phyloP scores from a whole-genome alignment of 768 basidiomycete species.

The Boletus rubescentipes region DNA sequence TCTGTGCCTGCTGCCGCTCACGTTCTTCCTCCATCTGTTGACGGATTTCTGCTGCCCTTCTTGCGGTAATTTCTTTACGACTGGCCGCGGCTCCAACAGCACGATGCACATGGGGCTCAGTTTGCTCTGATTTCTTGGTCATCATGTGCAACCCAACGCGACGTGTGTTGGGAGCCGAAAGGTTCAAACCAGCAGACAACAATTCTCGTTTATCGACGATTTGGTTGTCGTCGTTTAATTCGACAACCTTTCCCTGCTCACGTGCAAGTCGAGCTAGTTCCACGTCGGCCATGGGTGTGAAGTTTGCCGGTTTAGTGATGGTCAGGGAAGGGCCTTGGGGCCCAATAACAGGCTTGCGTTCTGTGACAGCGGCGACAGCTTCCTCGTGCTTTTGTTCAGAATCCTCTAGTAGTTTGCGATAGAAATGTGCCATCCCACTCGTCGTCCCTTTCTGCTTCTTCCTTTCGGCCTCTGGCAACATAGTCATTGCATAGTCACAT shows the following conservation, averaged over 20 bases:
- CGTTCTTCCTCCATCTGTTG: slow-evolving; percentile 77
- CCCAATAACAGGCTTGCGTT: slow-evolving; percentile 54
- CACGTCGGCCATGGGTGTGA: slow-evolving; percentile 63
- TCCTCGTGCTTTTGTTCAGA: slow-evolving; percentile 83
- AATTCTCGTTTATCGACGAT: slow-evolving; percentile 96
- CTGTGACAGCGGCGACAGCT: slow-evolving; percentile 70
- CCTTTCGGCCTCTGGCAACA: slow-evolving; percentile 47
- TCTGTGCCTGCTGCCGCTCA: slow-evolving; percentile 55
- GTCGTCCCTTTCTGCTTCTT: slow-evolving; percentile 58
- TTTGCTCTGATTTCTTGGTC: slow-evolving; percentile 26
- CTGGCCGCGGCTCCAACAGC: slow-evolving; percentile 84
- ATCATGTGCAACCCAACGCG: slow-evolving; percentile 50
- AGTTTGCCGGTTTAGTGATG: slow-evolving; percentile 69
- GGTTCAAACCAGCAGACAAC: slow-evolving; percentile 87
- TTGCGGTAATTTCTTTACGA: slow-evolving; percentile 78
- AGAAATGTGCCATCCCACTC: slow-evolving; percentile 86
- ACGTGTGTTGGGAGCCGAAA: slow-evolving; percentile 80
- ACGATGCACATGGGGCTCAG: slow-evolving; percentile 53
- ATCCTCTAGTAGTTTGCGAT: slow-evolving; percentile 73
- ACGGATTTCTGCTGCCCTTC: slow-evolving; percentile 75
- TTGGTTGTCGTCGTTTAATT: slow-evolving; percentile 96
- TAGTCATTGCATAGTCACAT: neutral
- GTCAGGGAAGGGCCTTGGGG: slow-evolving; percentile 67
- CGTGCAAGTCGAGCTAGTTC: slow-evolving; percentile 71
- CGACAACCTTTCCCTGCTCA: slow-evolving; percentile 79